phyloP scores from a whole-genome alignment of 352 stramenopile genomes.

The Globisporangium parvum region DNA sequence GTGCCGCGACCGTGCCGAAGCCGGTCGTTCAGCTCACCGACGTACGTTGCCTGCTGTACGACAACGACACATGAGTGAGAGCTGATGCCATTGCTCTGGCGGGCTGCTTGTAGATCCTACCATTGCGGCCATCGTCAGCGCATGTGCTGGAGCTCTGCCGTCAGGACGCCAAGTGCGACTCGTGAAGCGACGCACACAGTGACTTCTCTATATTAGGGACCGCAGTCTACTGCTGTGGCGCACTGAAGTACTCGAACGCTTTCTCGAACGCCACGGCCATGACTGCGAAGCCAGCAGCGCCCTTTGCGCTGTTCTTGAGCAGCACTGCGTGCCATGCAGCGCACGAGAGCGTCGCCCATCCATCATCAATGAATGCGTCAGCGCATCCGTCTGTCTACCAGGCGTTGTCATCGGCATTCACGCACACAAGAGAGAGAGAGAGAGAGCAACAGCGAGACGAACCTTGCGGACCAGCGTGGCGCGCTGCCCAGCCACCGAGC shows the following conservation, averaged over 20 bases:
- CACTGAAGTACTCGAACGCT: slow-evolving; percentile 56
- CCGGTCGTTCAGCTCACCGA: slow-evolving; percentile 29
- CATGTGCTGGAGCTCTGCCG: too few species aligned
- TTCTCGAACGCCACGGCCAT: slow-evolving; percentile 87
- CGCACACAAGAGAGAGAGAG: not conserved
- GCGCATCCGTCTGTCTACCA: not conserved
- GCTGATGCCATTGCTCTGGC: too few species aligned
- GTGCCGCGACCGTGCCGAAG: slow-evolving; percentile 38
- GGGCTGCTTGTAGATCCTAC: too few species aligned
- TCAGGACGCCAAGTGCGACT: not conserved
- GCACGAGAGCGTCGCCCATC: slow-evolving; percentile 1
- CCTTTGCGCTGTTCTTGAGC: slow-evolving; percentile 64
- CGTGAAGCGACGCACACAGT: not conserved
- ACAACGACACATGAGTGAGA: too few species aligned
- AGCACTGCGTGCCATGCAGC: slow-evolving; percentile 33
- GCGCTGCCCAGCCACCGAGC: slow-evolving; percentile 61
- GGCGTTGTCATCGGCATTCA: too few species aligned
- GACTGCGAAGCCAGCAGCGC: slow-evolving; percentile 66
- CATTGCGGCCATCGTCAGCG: too few species aligned
- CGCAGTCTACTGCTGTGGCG: slow-evolving; percentile 14
- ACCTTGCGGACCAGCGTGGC: slow-evolving; percentile 60
- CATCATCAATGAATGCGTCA: not conserved
- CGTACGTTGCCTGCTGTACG: slow-evolving; percentile 19
- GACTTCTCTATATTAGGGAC: not conserved
- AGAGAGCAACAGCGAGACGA: slow-evolving; percentile 14